Evolutionary conservation across 768 basidiomycete species (phyloP), one percentile per base, ranked within the genome.

Genomic region (Boletus rubroflammeus): DNA sequence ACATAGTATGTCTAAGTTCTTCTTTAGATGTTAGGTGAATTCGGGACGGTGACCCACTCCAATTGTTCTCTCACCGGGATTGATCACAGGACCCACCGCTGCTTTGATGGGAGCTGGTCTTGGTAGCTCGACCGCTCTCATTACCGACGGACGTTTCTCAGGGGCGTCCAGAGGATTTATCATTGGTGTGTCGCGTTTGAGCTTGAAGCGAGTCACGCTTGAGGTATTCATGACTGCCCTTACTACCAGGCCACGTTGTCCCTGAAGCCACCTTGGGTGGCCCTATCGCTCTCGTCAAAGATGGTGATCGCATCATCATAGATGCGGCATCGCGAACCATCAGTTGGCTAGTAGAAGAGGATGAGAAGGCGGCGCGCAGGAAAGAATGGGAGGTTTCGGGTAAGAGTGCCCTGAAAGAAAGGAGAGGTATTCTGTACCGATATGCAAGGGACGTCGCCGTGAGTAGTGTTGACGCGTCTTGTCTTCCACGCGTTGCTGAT

Each of bases 61-160:
- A 5, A 47, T 1, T 40, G 11, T 26, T 50, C 44, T 50, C 49
- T 64, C 21, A 61, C 35, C n/a, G 3, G 19, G 42, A 28, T 54
- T 47, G 45, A 57, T 55, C 9, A 47, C 50, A 63, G 89, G 89
- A 19, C 90, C 90, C 2, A 93, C 93, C 9, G 88, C 81, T 31
- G 90, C 90, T 9, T 77, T 95, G 55, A 85, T 90, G 65, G 92
- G 92, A 21, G 90, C 90, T 44, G 91, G 92, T 26, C 76, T 95
- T 25, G 82, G 86, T 40, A 80, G 81, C 44, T 84, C 83, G 31
- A 90, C 88, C 3, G 88, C 88, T 1, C 77, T 95, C 47, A 85
- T 95, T 59, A 95, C 92, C 0, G 92, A 95, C 66, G 92, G 92
- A 46, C 83, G 92, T 17, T 94, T 94, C 78, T 90, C 88, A 19